A percentile compares a stretch with the other conserved stretches of the same genome.
These are phyloP conservation scores for Fusarium sp. DNA, from an alignment of 2,329 filamentous ascomycete genomes.

Conservation along the genomic window DNA sequence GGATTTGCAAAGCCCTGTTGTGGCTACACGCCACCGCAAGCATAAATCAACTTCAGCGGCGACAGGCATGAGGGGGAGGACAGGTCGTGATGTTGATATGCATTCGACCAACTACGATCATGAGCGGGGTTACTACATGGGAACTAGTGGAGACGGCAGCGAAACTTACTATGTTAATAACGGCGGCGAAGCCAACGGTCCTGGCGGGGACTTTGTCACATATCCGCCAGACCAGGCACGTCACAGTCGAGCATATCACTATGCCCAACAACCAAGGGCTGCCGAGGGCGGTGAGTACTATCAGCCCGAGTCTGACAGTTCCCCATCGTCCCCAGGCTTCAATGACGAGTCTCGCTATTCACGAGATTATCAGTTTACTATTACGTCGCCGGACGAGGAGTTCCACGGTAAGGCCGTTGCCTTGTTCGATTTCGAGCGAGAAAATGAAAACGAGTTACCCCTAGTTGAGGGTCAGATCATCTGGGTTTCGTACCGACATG, in stretches of 20 bases:
- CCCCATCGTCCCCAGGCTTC: conserved; percentile 67
- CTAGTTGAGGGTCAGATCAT: conserved; percentile 95
- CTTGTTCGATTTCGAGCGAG: conserved; percentile 91
- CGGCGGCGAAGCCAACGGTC: conserved; percentile 76
- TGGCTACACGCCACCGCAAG: conserved; percentile 85
- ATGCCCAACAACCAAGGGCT: conserved; percentile 59
- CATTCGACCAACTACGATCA: conserved; percentile 64
- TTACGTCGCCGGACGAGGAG: conserved; percentile 94
- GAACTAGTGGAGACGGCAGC: conserved; percentile 75
- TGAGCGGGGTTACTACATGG: conserved; percentile 74
- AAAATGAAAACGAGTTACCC: conserved; percentile 96
- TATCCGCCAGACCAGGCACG: conserved; percentile 75
- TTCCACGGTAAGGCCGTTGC: conserved; percentile 98
- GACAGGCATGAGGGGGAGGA: conserved; percentile 56
- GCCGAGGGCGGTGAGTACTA: conserved; percentile 63
- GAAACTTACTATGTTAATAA: conserved; percentile 81
- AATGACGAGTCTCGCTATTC: conserved; percentile 81
- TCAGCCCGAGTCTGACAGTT: conserved; percentile 66
- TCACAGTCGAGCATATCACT: conserved; percentile 61
- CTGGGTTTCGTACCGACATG: conserved; percentile 94
- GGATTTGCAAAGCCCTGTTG: conserved; percentile 90
- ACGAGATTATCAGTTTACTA: conserved; percentile 92
- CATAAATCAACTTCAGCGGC: conserved; percentile 76
- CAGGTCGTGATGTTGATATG: conserved; percentile 59
- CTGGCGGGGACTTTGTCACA: conserved; percentile 83